A percentile compares a stretch with the other conserved stretches of the same genome.
phyloP scores from a whole-genome alignment of 305 asterid species.

The Striga hermonthica region DNA sequence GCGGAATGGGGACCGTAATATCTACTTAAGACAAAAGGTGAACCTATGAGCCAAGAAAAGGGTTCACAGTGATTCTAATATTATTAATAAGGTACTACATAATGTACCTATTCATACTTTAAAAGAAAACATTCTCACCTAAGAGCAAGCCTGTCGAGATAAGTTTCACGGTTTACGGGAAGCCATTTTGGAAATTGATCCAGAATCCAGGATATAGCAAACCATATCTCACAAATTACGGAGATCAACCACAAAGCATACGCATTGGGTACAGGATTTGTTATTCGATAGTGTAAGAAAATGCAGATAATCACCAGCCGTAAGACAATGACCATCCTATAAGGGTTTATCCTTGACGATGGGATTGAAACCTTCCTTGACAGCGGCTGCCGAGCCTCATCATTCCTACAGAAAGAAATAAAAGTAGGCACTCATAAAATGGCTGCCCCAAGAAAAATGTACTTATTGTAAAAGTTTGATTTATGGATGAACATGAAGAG shows the following conservation, averaged over 20 bases:
- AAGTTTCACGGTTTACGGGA: constrained; percentile 94
- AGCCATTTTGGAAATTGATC: constrained; percentile 99
- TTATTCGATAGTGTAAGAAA: constrained; percentile 91
- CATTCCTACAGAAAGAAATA: constrained; percentile 63
- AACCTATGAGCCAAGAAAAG: constrained; percentile 14
- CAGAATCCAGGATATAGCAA: constrained; percentile 95
- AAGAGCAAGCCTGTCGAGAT: constrained; percentile 93
- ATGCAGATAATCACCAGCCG: constrained; percentile 83
- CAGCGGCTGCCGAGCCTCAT: constrained; percentile 97
- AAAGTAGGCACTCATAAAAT: constrained; percentile 23
- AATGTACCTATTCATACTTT: neutral
- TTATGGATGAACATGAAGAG: constrained; percentile 17
- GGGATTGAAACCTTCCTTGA: constrained; percentile 98
- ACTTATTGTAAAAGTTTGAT: neutral
- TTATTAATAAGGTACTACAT: constrained; percentile 3
- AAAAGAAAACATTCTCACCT: constrained; percentile 49
- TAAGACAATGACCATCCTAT: constrained; percentile 92
- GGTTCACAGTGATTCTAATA: constrained; percentile 1
- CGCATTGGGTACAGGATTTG: constrained; percentile 94
- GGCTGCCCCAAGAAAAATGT: constrained; percentile 18
- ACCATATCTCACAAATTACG: constrained; percentile 98
- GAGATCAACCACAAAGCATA: constrained; percentile 87
- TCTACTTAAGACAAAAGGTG: constrained; percentile 20
- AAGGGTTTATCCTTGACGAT: constrained; percentile 94
- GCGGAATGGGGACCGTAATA: constrained; percentile 12